phyloP scores from a whole-genome alignment of 345 rosid species.

The Linum trigynum region DNA sequence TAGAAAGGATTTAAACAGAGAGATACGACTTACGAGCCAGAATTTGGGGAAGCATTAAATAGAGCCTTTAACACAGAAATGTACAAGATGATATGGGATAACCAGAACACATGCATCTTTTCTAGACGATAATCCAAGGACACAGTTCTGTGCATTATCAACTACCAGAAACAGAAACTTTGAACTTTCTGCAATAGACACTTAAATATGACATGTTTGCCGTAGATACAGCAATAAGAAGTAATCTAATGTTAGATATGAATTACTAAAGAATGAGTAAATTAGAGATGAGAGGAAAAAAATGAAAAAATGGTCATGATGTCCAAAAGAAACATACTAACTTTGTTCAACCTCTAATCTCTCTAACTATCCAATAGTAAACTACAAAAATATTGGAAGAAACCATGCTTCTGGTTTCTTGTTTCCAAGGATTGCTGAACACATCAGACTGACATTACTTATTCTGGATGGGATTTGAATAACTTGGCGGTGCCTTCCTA shows the following conservation, averaged over 20 bases:
- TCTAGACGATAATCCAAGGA: too few species aligned
- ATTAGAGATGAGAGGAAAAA: not conserved
- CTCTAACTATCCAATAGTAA: conserved; percentile 3
- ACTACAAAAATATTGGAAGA: conserved; percentile 11
- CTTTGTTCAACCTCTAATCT: not conserved
- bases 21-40: not conserved
- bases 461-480: conserved; percentile 48
- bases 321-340: not conserved
- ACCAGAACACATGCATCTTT: not conserved
- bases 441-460: conserved; percentile 17
- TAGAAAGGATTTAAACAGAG: not conserved
- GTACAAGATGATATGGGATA: not conserved
- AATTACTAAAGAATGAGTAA: not conserved
- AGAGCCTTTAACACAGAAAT: not conserved
- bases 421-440: conserved; percentile 7
- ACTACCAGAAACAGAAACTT: not conserved
- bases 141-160: too few species aligned
- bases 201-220: not conserved
- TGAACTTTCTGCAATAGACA: not conserved
- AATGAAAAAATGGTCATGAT: too few species aligned
- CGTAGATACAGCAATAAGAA: not conserved
- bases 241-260: not conserved
- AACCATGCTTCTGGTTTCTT: conserved; percentile 5
- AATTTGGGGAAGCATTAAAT: not conserved
- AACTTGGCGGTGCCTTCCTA: conserved; percentile 38